Evolutionary conservation across 225 moss, liverwort and hornwort genomes (phyloP).

Genomic region (Straminergon stramineum): DNA sequence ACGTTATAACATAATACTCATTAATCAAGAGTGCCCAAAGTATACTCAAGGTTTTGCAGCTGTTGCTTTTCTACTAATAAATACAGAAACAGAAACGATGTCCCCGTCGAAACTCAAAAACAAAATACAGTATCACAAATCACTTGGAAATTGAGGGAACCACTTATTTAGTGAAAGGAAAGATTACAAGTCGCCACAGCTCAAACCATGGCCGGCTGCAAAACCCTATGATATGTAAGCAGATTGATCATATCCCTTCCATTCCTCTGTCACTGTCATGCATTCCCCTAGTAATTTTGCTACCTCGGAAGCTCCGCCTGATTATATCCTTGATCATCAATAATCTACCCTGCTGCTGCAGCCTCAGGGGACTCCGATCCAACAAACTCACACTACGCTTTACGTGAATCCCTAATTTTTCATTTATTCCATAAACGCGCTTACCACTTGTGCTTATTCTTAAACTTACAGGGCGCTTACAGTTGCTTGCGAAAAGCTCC

Average conservation of each 20-base stretch:
- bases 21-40: not conserved
- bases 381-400: not conserved
- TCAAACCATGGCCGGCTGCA: constrained; percentile 7
- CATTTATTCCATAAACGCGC: not conserved
- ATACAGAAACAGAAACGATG: not conserved
- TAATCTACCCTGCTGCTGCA: not conserved
- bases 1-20: not conserved
- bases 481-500: not conserved
- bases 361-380: not conserved
- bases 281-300: not conserved
- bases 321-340: not conserved
- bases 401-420: not conserved
- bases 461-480: constrained; percentile 3
- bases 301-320: not conserved
- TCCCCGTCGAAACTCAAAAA: not conserved
- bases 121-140: not conserved
- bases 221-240: not conserved
- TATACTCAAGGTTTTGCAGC: not conserved
- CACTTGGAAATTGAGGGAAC: not conserved
- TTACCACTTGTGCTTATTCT: not conserved
- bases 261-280: not conserved
- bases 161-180: not conserved
- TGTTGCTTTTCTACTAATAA: not conserved
- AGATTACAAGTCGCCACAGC: not conserved
- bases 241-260: not conserved